Percentiles rank a stretch among this genome's conserved stretches.
Evolutionary conservation across 2,329 filamentous ascomycete genomes (phyloP).

Genomic region (Calycina herbarum): DNA sequence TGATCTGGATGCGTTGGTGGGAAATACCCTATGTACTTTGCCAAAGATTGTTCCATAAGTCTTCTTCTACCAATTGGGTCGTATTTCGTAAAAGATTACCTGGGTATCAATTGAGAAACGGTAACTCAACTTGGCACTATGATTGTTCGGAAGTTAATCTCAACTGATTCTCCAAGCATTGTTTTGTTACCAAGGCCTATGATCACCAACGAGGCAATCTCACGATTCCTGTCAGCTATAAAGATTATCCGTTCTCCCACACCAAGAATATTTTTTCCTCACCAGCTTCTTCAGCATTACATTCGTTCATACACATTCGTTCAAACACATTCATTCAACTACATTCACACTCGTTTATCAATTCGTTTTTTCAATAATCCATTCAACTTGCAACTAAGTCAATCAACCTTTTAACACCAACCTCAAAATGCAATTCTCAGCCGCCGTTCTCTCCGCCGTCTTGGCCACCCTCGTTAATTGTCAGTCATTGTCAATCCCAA

Average conservation of each 20-base stretch:
- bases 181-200: background rate
- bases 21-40: background rate
- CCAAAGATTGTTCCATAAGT: background rate
- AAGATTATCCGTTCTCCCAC: background rate
- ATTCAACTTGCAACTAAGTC: background rate
- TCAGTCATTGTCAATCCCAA: constrained; percentile 28
- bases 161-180: background rate
- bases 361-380: background rate
- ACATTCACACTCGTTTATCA: constrained; percentile 6
- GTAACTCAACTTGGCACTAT: background rate
- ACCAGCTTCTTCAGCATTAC: constrained; percentile 16
- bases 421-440: constrained; percentile 27
- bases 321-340: background rate
- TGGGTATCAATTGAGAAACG: background rate
- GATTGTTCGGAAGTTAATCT: background rate
- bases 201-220: background rate
- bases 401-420: constrained; percentile 2
- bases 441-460: constrained; percentile 22
- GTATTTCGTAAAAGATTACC: background rate
- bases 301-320: constrained; percentile 8
- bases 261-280: constrained; percentile 3
- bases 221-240: background rate
- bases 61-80: background rate
- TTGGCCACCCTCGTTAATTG: constrained; percentile 24
- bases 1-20: background rate